These are phyloP conservation scores for Metarhizium brunneum DNA, from an alignment of 2,329 filamentous ascomycete genomes.

Conservation along the genomic window DNA sequence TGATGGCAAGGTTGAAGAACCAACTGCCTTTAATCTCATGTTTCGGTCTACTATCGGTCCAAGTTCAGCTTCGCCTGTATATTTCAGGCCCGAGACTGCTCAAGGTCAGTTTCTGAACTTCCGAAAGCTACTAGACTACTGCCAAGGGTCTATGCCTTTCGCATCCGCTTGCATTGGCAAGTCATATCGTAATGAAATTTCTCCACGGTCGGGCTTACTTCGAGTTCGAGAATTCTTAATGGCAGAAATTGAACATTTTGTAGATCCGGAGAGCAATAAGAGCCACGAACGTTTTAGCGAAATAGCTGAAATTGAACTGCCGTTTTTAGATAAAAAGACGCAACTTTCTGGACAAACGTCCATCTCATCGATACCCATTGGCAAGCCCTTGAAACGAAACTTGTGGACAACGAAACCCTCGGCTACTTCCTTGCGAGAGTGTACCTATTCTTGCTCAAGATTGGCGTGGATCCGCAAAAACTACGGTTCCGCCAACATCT, in stretches of 20 bases:
- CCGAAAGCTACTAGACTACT: slow-evolving; percentile 90
- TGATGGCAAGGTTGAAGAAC: slow-evolving; percentile 64
- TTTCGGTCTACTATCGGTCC: slow-evolving; percentile 94
- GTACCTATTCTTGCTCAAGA: slow-evolving; percentile 51
- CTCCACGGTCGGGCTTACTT: slow-evolving; percentile 79
- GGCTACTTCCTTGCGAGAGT: slow-evolving; percentile 61
- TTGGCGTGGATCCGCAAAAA: slow-evolving; percentile 53
- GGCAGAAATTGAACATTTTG: slow-evolving; percentile 98
- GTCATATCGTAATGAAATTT: slow-evolving; percentile 97
- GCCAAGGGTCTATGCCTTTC: slow-evolving; percentile 91
- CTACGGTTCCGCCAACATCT: slow-evolving; percentile 63
- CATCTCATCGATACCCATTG: slow-evolving; percentile 65
- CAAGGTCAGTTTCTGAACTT: slow-evolving; percentile 99
- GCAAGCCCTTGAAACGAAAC: slow-evolving; percentile 56
- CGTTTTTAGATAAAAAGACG: slow-evolving; percentile 73
- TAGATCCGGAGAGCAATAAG: slow-evolving; percentile 90
- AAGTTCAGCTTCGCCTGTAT: slow-evolving; percentile 76
- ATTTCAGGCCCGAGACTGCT: slow-evolving; percentile 86
- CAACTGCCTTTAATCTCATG: slow-evolving; percentile 96
- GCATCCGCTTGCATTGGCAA: slow-evolving; percentile 96
- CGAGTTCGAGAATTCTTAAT: slow-evolving; percentile 96
- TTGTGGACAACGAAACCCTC: slow-evolving; percentile 61
- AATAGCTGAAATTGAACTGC: slow-evolving; percentile 73
- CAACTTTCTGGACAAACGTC: slow-evolving; percentile 81
- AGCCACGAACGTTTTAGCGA: slow-evolving; percentile 84